Evolutionary conservation across 2,329 filamentous ascomycete species (phyloP).

Genomic region (Cladosporium sp.): DNA sequence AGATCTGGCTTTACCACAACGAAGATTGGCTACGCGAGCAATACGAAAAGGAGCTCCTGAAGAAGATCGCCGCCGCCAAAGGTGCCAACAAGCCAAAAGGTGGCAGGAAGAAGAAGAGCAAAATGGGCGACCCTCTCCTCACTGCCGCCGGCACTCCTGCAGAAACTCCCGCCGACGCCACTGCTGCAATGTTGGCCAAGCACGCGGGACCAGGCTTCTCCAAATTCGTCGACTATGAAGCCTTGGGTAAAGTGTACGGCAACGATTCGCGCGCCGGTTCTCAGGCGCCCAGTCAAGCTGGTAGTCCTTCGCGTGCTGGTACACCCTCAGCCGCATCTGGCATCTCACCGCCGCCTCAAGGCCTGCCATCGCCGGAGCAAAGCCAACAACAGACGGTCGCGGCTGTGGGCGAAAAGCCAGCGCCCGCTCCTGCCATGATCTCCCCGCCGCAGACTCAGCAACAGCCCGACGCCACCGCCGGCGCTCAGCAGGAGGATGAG

Average conservation of each 20-base stretch:
- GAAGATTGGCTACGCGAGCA: constrained; percentile 87
- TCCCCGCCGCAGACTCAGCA: constrained; percentile 7
- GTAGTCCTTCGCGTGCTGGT: neutral
- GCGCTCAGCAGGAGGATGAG: constrained; percentile 5
- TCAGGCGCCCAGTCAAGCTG: constrained; percentile 11
- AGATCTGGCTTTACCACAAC: constrained; percentile 92
- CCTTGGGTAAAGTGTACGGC: constrained; percentile 39
- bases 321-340: constrained; percentile 10
- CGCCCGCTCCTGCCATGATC: neutral
- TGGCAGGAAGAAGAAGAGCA: constrained; percentile 40
- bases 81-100: constrained; percentile 36
- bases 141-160: constrained; percentile 38
- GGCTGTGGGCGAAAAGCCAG: neutral
- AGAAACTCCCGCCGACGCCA: constrained; percentile 42
- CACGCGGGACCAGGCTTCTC: constrained; percentile 38
- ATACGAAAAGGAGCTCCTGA: constrained; percentile 75
- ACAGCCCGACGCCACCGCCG: constrained; percentile 9
- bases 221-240: constrained; percentile 45
- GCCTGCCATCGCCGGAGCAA: constrained; percentile 15
- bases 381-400: constrained; percentile 13
- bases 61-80: constrained; percentile 57
- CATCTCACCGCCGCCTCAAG: constrained; percentile 14
- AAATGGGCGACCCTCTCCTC: constrained; percentile 40
- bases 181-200: constrained; percentile 43
- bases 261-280: constrained; percentile 16